These are phyloP conservation scores for Stentor roeselii DNA, from an alignment of 73 alveolate genomes.

Conservation along the genomic window DNA sequence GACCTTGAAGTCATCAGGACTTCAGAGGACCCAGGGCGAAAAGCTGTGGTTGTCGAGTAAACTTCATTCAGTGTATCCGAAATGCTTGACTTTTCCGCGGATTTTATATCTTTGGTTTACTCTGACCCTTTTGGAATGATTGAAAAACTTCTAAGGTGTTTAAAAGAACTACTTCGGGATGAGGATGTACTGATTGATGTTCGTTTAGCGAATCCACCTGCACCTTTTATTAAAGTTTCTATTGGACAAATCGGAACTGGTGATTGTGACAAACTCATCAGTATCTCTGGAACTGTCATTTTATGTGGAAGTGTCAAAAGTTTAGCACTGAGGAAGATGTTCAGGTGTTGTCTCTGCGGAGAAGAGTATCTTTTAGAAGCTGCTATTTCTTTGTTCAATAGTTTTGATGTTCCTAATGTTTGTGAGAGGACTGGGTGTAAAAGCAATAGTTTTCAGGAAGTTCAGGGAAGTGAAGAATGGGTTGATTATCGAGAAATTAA, in stretches of 20 bases:
- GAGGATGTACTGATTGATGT: not conserved
- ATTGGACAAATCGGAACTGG: conserved; percentile 39
- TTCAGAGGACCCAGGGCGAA: not conserved
- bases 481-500: conserved; percentile 77
- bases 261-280: conserved; percentile 34
- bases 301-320: conserved; percentile 38
- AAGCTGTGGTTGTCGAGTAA: not conserved
- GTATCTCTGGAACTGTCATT: conserved; percentile 46
- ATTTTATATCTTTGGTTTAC: not conserved
- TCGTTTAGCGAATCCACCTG: not conserved
- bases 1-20: not conserved
- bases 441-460: conserved; percentile 44
- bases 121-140: not conserved
- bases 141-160: not conserved
- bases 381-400: conserved; percentile 39
- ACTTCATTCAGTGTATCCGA: not conserved
- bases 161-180: not conserved
- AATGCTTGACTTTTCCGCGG: not conserved
- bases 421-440: conserved; percentile 44
- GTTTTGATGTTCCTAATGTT: conserved; percentile 39
- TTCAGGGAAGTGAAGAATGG: conserved; percentile 36
- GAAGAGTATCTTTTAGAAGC: conserved; percentile 32
- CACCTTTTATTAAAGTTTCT: not conserved
- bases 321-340: conserved; percentile 41
- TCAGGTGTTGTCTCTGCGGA: conserved; percentile 42